phyloP scores from a whole-genome alignment of 306 rosid genomes.

The Vicia sativa region DNA sequence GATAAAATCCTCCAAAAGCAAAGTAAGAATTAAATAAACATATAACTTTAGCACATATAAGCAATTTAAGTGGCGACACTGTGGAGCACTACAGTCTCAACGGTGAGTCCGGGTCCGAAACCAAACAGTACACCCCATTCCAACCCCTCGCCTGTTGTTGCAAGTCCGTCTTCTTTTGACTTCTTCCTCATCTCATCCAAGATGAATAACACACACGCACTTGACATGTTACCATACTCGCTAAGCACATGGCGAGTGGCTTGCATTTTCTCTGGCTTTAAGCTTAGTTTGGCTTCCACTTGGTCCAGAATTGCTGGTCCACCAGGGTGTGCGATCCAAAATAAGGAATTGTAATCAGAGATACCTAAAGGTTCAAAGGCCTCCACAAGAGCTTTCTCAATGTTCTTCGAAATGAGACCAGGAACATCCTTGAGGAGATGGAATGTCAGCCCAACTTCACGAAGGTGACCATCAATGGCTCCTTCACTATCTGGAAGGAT shows the following conservation, averaged over 20 bases:
- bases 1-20: not conserved
- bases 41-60: not conserved
- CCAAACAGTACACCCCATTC: conserved; percentile 46
- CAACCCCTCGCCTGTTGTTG: conserved; percentile 46
- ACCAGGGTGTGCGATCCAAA: conserved; percentile 48
- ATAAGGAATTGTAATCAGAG: conserved; percentile 43
- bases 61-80: conserved; percentile 31
- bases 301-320: conserved; percentile 45
- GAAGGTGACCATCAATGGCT: conserved; percentile 40
- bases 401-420: conserved; percentile 30
- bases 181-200: conserved; percentile 38
- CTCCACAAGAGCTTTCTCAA: conserved; percentile 37
- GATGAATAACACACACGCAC: conserved; percentile 41
- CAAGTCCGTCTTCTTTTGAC: conserved; percentile 25
- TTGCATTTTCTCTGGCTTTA: conserved; percentile 35
- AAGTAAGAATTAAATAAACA: not conserved
- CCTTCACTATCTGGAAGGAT: conserved; percentile 40
- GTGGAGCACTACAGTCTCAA: conserved; percentile 40
- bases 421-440: conserved; percentile 45
- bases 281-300: conserved; percentile 38
- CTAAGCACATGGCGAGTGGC: conserved; percentile 39
- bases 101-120: conserved; percentile 44
- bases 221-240: conserved; percentile 46
- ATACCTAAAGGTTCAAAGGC: conserved; percentile 37
- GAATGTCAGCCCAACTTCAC: conserved; percentile 34